A percentile compares a stretch with the other conserved stretches of the same genome.
phyloP scores from a whole-genome alignment of 306 rosid species.

The Delonix regia region DNA sequence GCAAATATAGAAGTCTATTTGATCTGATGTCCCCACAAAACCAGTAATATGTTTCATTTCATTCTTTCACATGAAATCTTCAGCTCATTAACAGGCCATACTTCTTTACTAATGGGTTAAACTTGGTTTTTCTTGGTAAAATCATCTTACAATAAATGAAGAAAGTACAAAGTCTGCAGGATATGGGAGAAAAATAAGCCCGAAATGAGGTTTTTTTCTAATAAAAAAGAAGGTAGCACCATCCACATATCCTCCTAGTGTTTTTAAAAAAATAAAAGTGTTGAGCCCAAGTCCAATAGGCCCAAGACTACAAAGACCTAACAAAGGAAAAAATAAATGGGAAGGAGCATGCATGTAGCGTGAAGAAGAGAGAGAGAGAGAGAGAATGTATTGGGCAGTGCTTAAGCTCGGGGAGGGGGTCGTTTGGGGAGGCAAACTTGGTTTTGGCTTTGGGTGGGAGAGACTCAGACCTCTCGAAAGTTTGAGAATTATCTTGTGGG shows the following conservation, averaged over 20 bases:
- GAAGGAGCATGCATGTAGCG: no score
- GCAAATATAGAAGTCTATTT: not conserved
- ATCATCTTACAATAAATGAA: constrained; percentile 14
- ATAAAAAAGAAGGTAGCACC: not conserved
- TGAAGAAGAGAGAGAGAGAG: no score
- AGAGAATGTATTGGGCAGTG: no score
- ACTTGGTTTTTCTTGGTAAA: constrained; percentile 4
- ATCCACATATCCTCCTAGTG: not conserved
- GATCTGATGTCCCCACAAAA: not conserved
- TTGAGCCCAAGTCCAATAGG: no score
- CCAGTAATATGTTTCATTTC: not conserved
- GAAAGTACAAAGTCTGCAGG: not conserved
- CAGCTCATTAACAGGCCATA: not conserved
- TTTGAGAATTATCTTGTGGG: no score
- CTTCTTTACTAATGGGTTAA: not conserved
- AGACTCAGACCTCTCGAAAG: no score
- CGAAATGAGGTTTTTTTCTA: not conserved
- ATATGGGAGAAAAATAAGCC: constrained; percentile 2
- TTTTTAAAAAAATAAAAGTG: no score
- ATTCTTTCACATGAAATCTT: not conserved
- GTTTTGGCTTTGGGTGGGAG: no score
- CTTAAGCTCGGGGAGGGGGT: no score
- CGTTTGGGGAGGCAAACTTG: no score
- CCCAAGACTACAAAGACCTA: no score
- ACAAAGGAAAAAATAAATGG: no score